Evolutionary conservation across 2,329 filamentous ascomycete genomes (phyloP).

Genomic region (Fusarium sp.): DNA sequence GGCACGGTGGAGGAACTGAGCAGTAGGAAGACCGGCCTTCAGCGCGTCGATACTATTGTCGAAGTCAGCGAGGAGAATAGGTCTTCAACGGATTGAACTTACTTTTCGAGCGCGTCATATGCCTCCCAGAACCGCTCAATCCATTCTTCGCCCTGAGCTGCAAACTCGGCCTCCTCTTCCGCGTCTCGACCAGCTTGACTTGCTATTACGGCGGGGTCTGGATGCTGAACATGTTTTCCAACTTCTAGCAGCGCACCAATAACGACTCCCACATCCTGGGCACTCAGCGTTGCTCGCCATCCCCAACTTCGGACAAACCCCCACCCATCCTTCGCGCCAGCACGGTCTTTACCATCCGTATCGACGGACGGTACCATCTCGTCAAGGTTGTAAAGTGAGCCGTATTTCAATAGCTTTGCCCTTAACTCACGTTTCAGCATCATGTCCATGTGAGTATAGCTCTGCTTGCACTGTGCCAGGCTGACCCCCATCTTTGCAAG

Average conservation of each 20-base stretch:
- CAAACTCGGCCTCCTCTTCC: conserved; percentile 59
- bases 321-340: conserved; percentile 88
- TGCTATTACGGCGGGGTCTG: conserved; percentile 44
- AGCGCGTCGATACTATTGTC: conserved; percentile 74
- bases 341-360: conserved; percentile 74
- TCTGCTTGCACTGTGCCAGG: conserved; percentile 91
- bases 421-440: conserved; percentile 89
- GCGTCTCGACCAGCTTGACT: conserved; percentile 53
- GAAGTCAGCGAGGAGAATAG: background rate
- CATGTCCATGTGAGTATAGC: conserved; percentile 99
- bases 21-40: conserved; percentile 79
- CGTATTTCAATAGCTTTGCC: conserved; percentile 88
- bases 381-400: conserved; percentile 91
- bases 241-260: conserved; percentile 93
- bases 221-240: conserved; percentile 65
- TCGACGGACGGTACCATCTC: conserved; percentile 87
- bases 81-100: conserved; percentile 45
- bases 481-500: conserved; percentile 98
- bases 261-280: conserved; percentile 92
- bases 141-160: conserved; percentile 70
- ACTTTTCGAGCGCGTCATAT: conserved; percentile 77
- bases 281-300: conserved; percentile 93
- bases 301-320: conserved; percentile 98
- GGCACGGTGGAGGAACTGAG: conserved; percentile 88
- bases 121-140: conserved; percentile 75